Percentiles rank a stretch among this genome's conserved stretches.
Conservation (phyloP, 2,329 filamentous ascomycete species). For the Colletotrichum tabaci region DNA sequence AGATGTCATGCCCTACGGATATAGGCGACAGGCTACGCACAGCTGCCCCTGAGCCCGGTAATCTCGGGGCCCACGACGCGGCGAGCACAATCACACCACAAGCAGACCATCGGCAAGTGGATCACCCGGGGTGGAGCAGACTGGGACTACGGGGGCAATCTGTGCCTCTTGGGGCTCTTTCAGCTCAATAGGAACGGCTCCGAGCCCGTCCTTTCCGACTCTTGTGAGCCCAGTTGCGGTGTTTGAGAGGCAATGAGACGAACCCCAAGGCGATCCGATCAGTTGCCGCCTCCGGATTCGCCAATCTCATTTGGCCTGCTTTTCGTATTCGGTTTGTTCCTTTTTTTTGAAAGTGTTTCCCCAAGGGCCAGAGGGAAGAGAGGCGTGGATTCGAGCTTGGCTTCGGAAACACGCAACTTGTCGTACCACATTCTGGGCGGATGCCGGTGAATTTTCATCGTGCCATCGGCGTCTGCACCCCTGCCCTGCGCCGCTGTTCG, state of each 20-base stretch:
- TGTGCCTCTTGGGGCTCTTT: slow-evolving; percentile 6
- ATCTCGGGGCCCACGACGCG: slow-evolving; percentile 25
- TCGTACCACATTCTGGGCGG: slow-evolving; percentile 37
- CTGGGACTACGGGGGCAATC: slow-evolving; percentile 24
- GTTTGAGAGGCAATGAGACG: background rate
- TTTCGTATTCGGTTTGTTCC: slow-evolving; percentile 34
- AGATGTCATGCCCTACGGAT: too few species aligned
- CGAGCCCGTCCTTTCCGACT: background rate
- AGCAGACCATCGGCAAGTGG: slow-evolving; percentile 41
- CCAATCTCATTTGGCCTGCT: slow-evolving; percentile 14
- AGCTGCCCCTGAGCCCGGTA: slow-evolving; percentile 30
- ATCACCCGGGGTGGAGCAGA: slow-evolving; percentile 29
- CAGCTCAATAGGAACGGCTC: slow-evolving; percentile 22
- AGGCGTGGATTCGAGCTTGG: slow-evolving; percentile 14
- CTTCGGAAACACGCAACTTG: slow-evolving; percentile 20
- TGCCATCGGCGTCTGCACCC: slow-evolving; percentile 39
- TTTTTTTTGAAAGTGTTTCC: too few species aligned
- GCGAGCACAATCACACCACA: slow-evolving; percentile 38
- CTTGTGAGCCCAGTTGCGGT: background rate
- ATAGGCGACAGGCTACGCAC: too few species aligned
- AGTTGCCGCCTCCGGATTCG: slow-evolving; percentile 27
- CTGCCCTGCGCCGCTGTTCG: slow-evolving; percentile 14
- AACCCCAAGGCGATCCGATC: slow-evolving; percentile 23
- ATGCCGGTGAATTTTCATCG: slow-evolving; percentile 37
- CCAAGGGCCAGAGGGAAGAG: background rate